Evolutionary conservation across 768 basidiomycete species (phyloP).

Genomic region (Ephemerocybe angulata): DNA sequence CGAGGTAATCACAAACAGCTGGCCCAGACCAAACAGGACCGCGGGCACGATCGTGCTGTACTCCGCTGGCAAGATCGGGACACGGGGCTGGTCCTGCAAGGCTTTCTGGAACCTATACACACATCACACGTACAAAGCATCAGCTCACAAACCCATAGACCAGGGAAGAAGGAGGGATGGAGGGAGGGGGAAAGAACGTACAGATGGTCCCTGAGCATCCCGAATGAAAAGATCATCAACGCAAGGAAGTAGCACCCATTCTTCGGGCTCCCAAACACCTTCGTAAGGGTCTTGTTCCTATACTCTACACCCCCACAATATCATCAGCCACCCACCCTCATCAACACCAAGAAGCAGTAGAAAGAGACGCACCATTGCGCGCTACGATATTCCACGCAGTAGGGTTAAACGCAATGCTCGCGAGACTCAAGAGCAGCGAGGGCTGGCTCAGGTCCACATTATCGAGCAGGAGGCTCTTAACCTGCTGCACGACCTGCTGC

Average conservation of each 20-base stretch:
- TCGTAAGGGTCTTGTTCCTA: conserved; percentile 83
- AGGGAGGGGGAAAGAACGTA: conserved; percentile 36
- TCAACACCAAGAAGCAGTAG: neutral
- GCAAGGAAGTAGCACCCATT: conserved; percentile 88
- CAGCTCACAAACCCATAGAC: neutral
- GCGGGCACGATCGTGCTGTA: conserved; percentile 57
- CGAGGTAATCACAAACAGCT: conserved; percentile 81
- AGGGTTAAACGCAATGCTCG: conserved; percentile 84
- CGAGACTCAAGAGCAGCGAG: conserved; percentile 64
- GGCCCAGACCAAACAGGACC: conserved; percentile 65
- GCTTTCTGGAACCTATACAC: conserved; percentile 67
- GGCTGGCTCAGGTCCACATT: conserved; percentile 57
- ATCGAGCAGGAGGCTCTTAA: conserved; percentile 7
- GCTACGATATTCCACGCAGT: conserved; percentile 96
- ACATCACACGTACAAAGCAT: neutral
- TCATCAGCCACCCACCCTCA: too few relatives aligned
- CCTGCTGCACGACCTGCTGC: neutral
- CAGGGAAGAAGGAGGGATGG: neutral
- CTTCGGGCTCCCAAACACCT: conserved; percentile 66
- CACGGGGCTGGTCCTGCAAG: conserved; percentile 69
- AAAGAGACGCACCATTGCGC: conserved; percentile 67
- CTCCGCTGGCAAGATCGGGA: conserved; percentile 62
- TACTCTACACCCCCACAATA: conserved; percentile 38
- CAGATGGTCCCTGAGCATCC: conserved; percentile 83
- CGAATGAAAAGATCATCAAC: conserved; percentile 76